phyloP scores from a whole-genome alignment of 371 early-diverging fungal genomes.

The Lichtheimia hyalospora region DNA sequence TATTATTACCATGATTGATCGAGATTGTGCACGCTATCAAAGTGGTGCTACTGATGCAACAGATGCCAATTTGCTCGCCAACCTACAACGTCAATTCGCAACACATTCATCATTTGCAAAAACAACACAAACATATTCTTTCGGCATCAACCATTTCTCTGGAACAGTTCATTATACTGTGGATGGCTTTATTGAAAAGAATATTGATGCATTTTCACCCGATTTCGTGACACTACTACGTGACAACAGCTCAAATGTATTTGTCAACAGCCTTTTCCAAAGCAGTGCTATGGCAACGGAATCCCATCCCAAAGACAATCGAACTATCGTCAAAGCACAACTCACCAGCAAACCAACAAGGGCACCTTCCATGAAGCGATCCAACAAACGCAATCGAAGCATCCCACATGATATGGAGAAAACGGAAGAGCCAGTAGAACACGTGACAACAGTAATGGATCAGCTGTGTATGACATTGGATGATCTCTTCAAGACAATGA shows the following conservation, averaged over 20 bases:
- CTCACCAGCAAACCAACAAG: slow-evolving; percentile 70
- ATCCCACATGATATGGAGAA: slow-evolving; percentile 18
- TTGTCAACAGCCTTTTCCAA: slow-evolving; percentile 81
- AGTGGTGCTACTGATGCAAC: slow-evolving; percentile 48
- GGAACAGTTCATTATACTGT: slow-evolving; percentile 71
- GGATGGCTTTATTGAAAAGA: slow-evolving; percentile 70
- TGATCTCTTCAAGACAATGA: slow-evolving; percentile 68
- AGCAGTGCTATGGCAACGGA: slow-evolving; percentile 79
- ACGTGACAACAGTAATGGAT: slow-evolving; percentile 65
- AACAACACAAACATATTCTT: slow-evolving; percentile 42
- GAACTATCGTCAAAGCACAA: slow-evolving; percentile 43
- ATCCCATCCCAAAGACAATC: slow-evolving; percentile 77
- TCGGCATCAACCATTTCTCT: slow-evolving; percentile 79
- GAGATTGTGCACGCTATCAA: slow-evolving; percentile 42
- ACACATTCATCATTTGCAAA: slow-evolving; percentile 37
- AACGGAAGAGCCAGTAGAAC: slow-evolving; percentile 34
- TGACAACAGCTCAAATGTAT: slow-evolving; percentile 68
- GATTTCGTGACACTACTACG: slow-evolving; percentile 86
- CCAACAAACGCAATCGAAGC: slow-evolving; percentile 32
- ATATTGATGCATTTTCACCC: slow-evolving; percentile 71
- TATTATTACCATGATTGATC: slow-evolving; percentile 64
- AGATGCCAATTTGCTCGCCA: slow-evolving; percentile 52
- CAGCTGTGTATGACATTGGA: slow-evolving; percentile 68
- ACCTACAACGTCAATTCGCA: slow-evolving; percentile 33
- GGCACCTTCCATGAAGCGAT: slow-evolving; percentile 67